Percentiles rank a stretch among this genome's conserved stretches.
Conservation (phyloP, 108 stramenopile species). For the Schizochytrium sp. region DNA sequence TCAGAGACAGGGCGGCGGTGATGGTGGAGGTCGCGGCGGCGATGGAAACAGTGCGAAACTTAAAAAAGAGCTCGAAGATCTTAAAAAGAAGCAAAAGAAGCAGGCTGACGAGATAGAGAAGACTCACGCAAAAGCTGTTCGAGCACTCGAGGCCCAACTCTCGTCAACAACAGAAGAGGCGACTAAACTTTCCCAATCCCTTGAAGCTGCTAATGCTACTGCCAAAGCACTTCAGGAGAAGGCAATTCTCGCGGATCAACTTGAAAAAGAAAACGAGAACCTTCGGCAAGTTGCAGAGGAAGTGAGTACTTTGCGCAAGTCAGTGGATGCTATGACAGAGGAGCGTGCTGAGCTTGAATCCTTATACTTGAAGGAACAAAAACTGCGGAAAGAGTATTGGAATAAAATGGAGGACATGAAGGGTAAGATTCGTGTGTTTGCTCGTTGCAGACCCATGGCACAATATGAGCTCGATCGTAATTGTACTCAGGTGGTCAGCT, state of each 20-base stretch:
- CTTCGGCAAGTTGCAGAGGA: slow-evolving; percentile 60
- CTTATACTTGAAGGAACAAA: slow-evolving; percentile 71
- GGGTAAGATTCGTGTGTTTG: slow-evolving; percentile 79
- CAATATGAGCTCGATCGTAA: slow-evolving; percentile 72
- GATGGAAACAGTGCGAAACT: slow-evolving; percentile 59
- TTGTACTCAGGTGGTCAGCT: slow-evolving; percentile 67
- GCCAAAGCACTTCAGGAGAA: background rate
- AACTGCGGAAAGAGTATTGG: slow-evolving; percentile 77
- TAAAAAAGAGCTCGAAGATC: slow-evolving; percentile 57
- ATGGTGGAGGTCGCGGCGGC: slow-evolving; percentile 24
- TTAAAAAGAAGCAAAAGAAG: slow-evolving; percentile 69
- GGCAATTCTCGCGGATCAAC: slow-evolving; percentile 26
- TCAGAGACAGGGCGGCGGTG: slow-evolving; percentile 44
- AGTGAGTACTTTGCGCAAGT: slow-evolving; percentile 64
- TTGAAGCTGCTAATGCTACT: background rate
- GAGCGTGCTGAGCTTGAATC: slow-evolving; percentile 37
- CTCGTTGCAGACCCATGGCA: slow-evolving; percentile 75
- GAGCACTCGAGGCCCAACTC: background rate
- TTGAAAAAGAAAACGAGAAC: slow-evolving; percentile 72
- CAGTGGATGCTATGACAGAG: slow-evolving; percentile 62
- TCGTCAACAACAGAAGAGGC: slow-evolving; percentile 46
- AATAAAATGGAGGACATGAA: slow-evolving; percentile 83
- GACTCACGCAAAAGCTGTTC: background rate
- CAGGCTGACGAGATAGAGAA: slow-evolving; percentile 51
- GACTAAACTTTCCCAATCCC: background rate